Evolutionary conservation across 805 yeast genomes (phyloP).

Genomic region (Candida montana): DNA sequence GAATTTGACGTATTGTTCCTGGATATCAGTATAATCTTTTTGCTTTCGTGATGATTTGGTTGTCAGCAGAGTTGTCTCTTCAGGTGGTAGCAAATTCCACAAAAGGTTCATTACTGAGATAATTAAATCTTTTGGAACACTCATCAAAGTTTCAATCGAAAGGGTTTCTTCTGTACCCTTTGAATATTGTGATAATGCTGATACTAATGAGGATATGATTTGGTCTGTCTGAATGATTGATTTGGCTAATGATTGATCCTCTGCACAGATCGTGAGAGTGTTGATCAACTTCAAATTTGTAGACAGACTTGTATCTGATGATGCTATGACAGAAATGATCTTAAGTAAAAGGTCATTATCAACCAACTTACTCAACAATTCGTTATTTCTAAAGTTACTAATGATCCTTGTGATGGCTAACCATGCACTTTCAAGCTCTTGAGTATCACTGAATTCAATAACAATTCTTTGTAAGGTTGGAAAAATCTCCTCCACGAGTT

Average conservation of each 20-base stretch:
- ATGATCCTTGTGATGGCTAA: conserved; percentile 55
- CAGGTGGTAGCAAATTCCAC: conserved; percentile 52
- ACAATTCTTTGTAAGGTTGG: conserved; percentile 53
- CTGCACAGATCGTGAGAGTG: conserved; percentile 41
- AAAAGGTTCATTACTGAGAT: conserved; percentile 50
- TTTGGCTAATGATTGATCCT: conserved; percentile 35
- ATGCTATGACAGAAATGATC: conserved; percentile 25
- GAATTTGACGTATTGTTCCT: conserved; percentile 29
- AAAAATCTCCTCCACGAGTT: conserved; percentile 49
- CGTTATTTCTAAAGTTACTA: conserved; percentile 40
- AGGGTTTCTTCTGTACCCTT: conserved; percentile 28
- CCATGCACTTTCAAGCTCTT: conserved; percentile 62
- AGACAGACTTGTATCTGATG: conserved; percentile 26
- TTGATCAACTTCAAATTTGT: conserved; percentile 29
- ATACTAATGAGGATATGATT: conserved; percentile 41
- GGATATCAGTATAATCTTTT: conserved; percentile 21
- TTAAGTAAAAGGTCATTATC: conserved; percentile 31
- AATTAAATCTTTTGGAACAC: conserved; percentile 64
- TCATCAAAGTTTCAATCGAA: conserved; percentile 67
- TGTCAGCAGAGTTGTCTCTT: conserved; percentile 24
- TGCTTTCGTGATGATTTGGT: conserved; percentile 15
- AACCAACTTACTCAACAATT: conserved; percentile 42
- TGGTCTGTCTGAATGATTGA: conserved; percentile 43
- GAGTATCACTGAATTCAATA: conserved; percentile 48
- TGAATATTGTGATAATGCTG: conserved; percentile 48